Percentiles rank a stretch among this genome's conserved stretches.
Conservation (phyloP, 2,329 filamentous ascomycete genomes). For the Thielaviopsis euricoi region DNA sequence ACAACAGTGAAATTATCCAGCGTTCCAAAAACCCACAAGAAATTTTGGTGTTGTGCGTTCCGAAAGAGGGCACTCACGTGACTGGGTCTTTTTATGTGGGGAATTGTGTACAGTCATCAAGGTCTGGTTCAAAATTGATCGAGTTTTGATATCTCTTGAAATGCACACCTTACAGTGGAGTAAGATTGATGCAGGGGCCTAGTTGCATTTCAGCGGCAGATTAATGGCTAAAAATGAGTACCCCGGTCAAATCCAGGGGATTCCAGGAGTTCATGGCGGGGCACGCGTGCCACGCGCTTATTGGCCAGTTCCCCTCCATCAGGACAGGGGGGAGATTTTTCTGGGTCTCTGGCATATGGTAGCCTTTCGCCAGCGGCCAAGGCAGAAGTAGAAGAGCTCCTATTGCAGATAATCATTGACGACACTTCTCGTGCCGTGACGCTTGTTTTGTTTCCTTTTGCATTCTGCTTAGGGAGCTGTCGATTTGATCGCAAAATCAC, state of each 20-base stretch:
- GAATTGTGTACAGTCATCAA: conserved; percentile 3
- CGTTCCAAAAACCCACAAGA: conserved; percentile 9
- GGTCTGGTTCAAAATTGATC: not conserved
- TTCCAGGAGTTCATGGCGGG: conserved; percentile 10
- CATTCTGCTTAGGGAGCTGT: conserved; percentile 1
- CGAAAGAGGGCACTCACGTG: conserved; percentile 10
- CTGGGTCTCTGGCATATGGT: conserved; percentile 9
- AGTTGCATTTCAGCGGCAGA: not conserved
- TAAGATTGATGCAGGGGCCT: not conserved
- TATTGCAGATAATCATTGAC: conserved; percentile 7
- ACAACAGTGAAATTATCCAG: conserved; percentile 11
- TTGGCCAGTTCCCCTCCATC: conserved; percentile 12
- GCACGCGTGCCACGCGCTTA: conserved; percentile 11
- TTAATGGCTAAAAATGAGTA: not conserved
- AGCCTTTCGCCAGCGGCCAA: conserved; percentile 6
- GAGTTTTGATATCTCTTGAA: not conserved
- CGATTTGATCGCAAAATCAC: conserved; percentile 9
- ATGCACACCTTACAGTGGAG: not conserved
- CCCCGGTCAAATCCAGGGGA: conserved; percentile 6
- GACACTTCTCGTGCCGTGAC: conserved; percentile 7
- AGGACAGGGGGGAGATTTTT: conserved; percentile 9
- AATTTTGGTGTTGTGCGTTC: conserved; percentile 12
- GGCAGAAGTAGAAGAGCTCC: conserved; percentile 6
- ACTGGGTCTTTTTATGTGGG: conserved; percentile 7
- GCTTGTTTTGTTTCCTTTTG: conserved; percentile 7